Evolutionary conservation across 345 rosid genomes (phyloP), one percentile per base, ranked within the genome.

Genomic region (Erucastrum elatum): DNA sequence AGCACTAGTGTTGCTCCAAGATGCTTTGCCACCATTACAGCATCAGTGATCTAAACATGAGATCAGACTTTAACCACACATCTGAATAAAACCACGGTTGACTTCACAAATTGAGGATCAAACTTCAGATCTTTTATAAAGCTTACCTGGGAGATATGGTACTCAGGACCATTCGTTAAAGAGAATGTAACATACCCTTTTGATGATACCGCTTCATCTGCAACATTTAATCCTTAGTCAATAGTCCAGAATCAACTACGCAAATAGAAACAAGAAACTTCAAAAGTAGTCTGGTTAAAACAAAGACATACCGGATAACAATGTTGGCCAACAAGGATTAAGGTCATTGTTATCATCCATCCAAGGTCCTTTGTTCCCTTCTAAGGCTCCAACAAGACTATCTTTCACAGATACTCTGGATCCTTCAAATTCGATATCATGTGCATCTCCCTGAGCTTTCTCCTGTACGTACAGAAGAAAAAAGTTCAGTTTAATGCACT

Each of bases 131-230:
- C 12, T 49, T 29, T 8, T 26, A 8, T 68, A 66, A 64, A 37
- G 46, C 64, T 70, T 87, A 93, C 99, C 98, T 96, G 98, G 4
- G 99, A 96, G 72, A 96, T 87, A 79, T 96, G 99, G 83, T 93
- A 96, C 77, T 91, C 98, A 13, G 98, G 98, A 67, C 99, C 99
- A 83, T 90, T 96, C 33, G 94, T 89, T 76, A 96, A 83, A 0
- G 98, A 96, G 84, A 96, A 91, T 70, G 97, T 93, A 77, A 91
- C 84, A 64, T 80, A 91, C 34, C 99, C 99, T 84, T 83, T 89
- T 0, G 90, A 80, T 10, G 84, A 83, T 35, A 79, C 90, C 3
- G 85, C 72, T 61, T 79, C 86, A 84, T 89, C 99, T 94, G 88
- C 39, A 44, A 82, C 64, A 51, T 0, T 27, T 49, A 12, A 75